phyloP scores from a whole-genome alignment of 2,329 filamentous ascomycete genomes.

The Aureobasidium sp. region DNA sequence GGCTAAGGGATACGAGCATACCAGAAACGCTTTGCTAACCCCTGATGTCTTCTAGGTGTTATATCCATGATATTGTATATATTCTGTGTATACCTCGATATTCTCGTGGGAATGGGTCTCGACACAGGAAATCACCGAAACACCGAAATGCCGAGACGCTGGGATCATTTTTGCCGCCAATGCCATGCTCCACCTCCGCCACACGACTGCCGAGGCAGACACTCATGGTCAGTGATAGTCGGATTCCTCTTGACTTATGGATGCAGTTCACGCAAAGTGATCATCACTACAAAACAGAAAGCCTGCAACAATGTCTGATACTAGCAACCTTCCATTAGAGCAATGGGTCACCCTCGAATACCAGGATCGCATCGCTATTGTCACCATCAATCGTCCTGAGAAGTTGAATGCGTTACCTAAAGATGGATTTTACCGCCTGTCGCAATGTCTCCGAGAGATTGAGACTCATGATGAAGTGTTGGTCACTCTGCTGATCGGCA shows the following conservation, averaged over 20 bases:
- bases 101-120: background rate
- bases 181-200: background rate
- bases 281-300: no score
- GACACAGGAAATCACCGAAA: background rate
- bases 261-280: background rate
- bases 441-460: conserved; percentile 78
- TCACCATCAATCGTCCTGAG: conserved; percentile 85
- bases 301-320: background rate
- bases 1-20: background rate
- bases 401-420: conserved; percentile 88
- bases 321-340: conserved; percentile 28
- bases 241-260: background rate
- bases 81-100: background rate
- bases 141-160: background rate
- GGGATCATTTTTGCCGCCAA: background rate
- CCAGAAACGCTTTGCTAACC: background rate
- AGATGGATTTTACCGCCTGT: conserved; percentile 80
- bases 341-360: conserved; percentile 67
- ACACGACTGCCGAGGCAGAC: background rate
- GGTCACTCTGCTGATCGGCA: conserved; percentile 87
- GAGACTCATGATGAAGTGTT: conserved; percentile 82
- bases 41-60: background rate
- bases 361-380: conserved; percentile 76
- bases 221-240: background rate
- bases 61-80: background rate